These are phyloP conservation scores for Sanghuangporus sanghuang DNA, from an alignment of 1,284 basidiomycete species.

Conservation along the genomic window DNA sequence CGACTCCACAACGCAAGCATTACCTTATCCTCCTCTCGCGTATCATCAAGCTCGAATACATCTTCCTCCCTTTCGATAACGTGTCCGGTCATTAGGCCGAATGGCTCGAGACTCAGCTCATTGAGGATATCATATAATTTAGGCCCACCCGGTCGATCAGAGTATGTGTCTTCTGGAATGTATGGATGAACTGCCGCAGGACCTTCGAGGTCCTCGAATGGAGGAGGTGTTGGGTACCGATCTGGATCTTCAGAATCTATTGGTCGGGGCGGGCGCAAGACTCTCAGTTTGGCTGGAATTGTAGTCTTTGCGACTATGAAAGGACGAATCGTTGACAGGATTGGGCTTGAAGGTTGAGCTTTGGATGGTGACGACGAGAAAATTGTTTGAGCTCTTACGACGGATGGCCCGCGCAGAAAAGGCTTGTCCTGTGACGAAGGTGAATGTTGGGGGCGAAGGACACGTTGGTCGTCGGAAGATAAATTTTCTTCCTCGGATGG, in stretches of 20 bases:
- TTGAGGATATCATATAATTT: conserved; percentile 59
- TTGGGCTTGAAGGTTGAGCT: neutral
- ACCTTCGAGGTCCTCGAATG: conserved; percentile 37
- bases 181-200: conserved; percentile 50
- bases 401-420: conserved; percentile 14
- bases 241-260: conserved; percentile 9
- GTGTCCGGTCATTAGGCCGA: conserved; percentile 60
- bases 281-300: neutral
- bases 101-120: conserved; percentile 50
- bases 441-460: neutral
- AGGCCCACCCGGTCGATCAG: conserved; percentile 59
- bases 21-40: conserved; percentile 68
- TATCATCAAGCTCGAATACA: conserved; percentile 59
- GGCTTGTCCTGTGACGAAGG: conserved; percentile 10
- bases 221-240: conserved; percentile 30
- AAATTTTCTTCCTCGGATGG: neutral
- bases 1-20: conserved; percentile 70
- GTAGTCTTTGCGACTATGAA: neutral
- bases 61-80: conserved; percentile 68
- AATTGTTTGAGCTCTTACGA: neutral
- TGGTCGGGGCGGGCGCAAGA: neutral
- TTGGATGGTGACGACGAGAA: conserved; percentile 7
- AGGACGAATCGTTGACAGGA: neutral
- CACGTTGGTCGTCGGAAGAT: neutral
- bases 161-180: conserved; percentile 47